Evolutionary conservation across 2,329 filamentous ascomycete species (phyloP), one percentile per base, ranked within the genome.

Genomic region (Raffaelea albimanens): DNA sequence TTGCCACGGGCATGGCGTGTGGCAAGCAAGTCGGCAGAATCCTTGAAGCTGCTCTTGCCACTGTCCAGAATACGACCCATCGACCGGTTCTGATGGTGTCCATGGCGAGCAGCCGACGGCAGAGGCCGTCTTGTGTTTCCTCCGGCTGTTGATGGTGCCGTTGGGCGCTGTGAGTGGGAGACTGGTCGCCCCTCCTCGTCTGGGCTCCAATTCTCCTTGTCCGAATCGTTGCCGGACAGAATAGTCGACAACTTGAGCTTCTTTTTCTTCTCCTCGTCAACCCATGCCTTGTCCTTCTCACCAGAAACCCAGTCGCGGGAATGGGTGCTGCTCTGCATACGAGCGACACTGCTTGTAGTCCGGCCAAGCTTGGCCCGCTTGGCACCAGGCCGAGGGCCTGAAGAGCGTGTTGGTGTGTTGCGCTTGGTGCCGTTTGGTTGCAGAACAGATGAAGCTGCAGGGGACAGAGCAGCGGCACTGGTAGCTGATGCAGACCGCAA

Each of bases 151-250:
- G 44, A 43, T 43, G 40, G 34, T 33, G 58, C 45, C 53, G 7
- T 7, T 7, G 25, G 25, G 25, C 47, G 45, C n/a, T 55, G 57
- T 39, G 59, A 51, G 52, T 54, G 51, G 22, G 48, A 48, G 4
- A 50, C 64, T 45, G 63, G 57, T 52, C 66, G 68, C 9, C 64
- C 70, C 39, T 72, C 69, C 53, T 71, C 71, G 53, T 70, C 72
- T 1, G 72, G 82, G 59, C 70, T 78, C 76, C 88, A 94, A 60
- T 97, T 97, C 68, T 97, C 91, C 67, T 97, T 97, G 63, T 97
- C 91, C 1, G 88, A 95, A 58, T 95, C 90, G 43, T 80, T 72
- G 62, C 67, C 78, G 16, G 78, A 61, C 29, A 63, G 63, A 53
- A 65, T 57, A 31, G 53, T 57, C 33, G 70, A 66, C 21, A 72